Conservation (phyloP, 2,329 filamentous ascomycete species). For the Alternaria arborescens region DNA sequence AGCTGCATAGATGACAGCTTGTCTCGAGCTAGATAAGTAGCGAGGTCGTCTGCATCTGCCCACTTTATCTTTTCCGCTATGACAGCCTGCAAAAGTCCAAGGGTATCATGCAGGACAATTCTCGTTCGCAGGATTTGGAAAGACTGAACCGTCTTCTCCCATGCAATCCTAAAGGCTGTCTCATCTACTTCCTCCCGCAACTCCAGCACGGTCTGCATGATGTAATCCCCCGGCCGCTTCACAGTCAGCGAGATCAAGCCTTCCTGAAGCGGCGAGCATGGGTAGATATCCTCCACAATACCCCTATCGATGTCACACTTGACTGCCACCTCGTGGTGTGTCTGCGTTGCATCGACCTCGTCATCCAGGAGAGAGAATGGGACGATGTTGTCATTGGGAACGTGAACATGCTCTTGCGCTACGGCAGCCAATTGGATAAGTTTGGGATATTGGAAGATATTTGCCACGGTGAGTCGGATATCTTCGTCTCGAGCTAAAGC, state of each 20-base stretch:
- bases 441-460: slow-evolving; percentile 3
- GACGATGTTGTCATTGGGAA: background rate
- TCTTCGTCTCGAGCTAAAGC: background rate
- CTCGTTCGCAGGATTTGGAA: slow-evolving; percentile 10
- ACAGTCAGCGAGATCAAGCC: slow-evolving; percentile 63
- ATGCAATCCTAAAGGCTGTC: slow-evolving; percentile 4
- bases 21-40: slow-evolving; percentile 11
- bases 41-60: slow-evolving; percentile 1
- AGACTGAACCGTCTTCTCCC: background rate
- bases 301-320: background rate
- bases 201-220: slow-evolving; percentile 48
- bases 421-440: background rate
- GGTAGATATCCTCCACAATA: slow-evolving; percentile 51
- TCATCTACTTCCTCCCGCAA: background rate
- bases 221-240: slow-evolving; percentile 61
- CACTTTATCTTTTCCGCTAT: slow-evolving; percentile 19
- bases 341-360: background rate
- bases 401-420: background rate
- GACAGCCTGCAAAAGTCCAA: slow-evolving; percentile 24
- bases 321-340: background rate
- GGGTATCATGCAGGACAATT: background rate
- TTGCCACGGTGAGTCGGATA: background rate
- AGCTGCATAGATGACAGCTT: slow-evolving; percentile 4
- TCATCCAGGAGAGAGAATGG: slow-evolving; percentile 1
- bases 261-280: slow-evolving; percentile 64